Base-by-base conservation (phyloP, 257 asterid genomes). In the Solanum okadae region DNA sequence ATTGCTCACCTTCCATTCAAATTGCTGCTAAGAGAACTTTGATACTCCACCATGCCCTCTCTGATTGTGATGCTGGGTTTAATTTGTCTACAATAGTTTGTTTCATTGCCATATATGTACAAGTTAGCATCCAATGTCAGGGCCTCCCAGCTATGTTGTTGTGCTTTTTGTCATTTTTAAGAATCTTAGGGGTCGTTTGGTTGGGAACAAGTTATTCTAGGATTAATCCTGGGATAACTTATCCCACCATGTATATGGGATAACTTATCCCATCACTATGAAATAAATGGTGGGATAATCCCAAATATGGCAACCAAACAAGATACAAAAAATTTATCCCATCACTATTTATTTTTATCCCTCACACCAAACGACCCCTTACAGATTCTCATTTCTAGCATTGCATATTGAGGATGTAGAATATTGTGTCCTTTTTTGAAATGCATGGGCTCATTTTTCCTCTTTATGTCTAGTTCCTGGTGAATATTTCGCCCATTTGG, bases 401-500 rank as follows among this genome's bases (percentile, higher is more conserved):
- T 82, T 46, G 86, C 86, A 49, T 49, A 82, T 49, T 82, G 68
- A 29, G 70, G 40, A 27, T 79, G 85, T 79, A 79, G 38, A 44
- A 27, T 79, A 46, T 44, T 44, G 12, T 76, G 23, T 86, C 29
- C 46, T 12, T 16, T 88, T 78, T 61, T 84, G 20, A 65, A 81
- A 86, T 86, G 81, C 87, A 75, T 84, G 86, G 84, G 59, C 88
- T 91, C 88, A 90, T 91, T 79, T 86, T 83, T 71, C 87, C 78
- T 82, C 88, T 91, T 86, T 73, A 87, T 89, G 85, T 91, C 83
- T 94, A 96, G 99, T 96, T 90, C 96, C 98, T 6, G 91, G 95
- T 87, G 98, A 96, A 63, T 95, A 96, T 92, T 95, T 90, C 87
- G 91, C 98, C 79, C 94, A 91, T 37, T 83, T 96, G 93, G 99